Conservation (phyloP, 2,329 filamentous ascomycete genomes). For the Penicillium hordei region DNA sequence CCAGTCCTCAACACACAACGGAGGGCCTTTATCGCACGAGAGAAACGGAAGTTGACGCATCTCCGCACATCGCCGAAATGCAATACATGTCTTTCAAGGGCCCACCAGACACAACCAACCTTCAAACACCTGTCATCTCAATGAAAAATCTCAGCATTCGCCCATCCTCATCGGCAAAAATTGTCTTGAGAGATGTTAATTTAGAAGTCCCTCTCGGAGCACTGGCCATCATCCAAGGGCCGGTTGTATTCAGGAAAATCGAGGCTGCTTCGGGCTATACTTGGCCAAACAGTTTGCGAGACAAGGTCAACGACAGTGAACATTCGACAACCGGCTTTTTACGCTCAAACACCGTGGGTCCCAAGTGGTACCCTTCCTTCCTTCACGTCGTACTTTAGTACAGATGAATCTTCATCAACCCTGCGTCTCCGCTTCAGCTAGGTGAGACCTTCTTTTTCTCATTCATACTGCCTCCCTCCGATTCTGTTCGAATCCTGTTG, state of each 20-base stretch:
- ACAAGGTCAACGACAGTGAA: not conserved
- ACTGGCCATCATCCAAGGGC: not conserved
- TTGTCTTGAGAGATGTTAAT: not conserved
- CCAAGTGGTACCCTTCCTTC: too few relatives aligned
- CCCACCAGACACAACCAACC: not conserved
- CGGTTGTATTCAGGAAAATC: not conserved
- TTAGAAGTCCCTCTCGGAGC: not conserved
- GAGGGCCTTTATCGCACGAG: not conserved
- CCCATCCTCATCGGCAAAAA: not conserved
- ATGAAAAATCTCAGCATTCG: not conserved
- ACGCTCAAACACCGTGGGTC: not conserved
- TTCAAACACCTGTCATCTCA: not conserved
- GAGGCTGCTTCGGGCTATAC: not conserved
- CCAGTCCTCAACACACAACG: not conserved
- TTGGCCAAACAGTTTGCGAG: not conserved
- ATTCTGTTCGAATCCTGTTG: too few relatives aligned
- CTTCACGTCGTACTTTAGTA: too few relatives aligned
- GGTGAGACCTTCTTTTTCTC: too few relatives aligned
- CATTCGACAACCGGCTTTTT: not conserved
- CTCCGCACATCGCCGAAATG: not conserved
- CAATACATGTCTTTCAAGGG: not conserved
- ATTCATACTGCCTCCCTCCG: too few relatives aligned
- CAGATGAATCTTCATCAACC: too few relatives aligned
- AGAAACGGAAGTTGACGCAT: not conserved
- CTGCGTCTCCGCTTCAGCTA: too few relatives aligned